Evolutionary conservation across 192 early-diverging fungal species (phyloP), one percentile per base, ranked within the genome.

Genomic region (Martensiomyces pterosporus): DNA sequence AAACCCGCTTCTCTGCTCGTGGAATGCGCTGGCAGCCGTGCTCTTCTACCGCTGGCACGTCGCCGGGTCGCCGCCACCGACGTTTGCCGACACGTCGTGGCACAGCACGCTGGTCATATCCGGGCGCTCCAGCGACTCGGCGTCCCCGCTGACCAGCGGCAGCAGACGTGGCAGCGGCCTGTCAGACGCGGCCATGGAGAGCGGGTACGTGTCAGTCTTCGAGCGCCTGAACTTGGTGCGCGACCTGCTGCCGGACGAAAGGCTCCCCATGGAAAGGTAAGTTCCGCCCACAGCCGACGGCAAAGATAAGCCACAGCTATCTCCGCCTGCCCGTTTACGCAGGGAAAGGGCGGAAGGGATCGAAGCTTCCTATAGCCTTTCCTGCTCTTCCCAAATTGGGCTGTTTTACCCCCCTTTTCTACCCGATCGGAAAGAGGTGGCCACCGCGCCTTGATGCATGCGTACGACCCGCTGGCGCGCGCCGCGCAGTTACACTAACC

Each of bases 41-140:
- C 70, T 74, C 18, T 74, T 74, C 43, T 43, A 67, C 36, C 70
- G 60, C 43, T 74, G 70, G 70, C 70, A 74, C 18, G 33, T 67
- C 27, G 54, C 59, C 15, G 53, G 49, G 23, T 43, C 41, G 8
- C 52, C 43, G 18, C 47, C 55, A 21, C 70, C 64, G 1, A 59
- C 63, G 8, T 63, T 74, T 51, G 59, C 63, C 17, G 50, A 59
- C 37, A 24, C 47, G 13, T n/a, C 43, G 23, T 74, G 70, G 70
- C 63, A 63, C 32, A 59, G 24, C 35, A 52, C 46, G n/a, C 55
- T 58, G 14, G 55, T 61, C 16, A 52, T 66, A 18, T 52, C 70
- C 7, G 25, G 38, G 22, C 47, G 16, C 13, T 38, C 47, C 13
- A 64, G 26, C 24, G 53, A 35, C 13, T 35, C 44, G 7, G 18